Evolutionary conservation across 129 eudicot genomes (phyloP), one percentile per base, ranked within the genome.

Genomic region (Tagetes patula): DNA sequence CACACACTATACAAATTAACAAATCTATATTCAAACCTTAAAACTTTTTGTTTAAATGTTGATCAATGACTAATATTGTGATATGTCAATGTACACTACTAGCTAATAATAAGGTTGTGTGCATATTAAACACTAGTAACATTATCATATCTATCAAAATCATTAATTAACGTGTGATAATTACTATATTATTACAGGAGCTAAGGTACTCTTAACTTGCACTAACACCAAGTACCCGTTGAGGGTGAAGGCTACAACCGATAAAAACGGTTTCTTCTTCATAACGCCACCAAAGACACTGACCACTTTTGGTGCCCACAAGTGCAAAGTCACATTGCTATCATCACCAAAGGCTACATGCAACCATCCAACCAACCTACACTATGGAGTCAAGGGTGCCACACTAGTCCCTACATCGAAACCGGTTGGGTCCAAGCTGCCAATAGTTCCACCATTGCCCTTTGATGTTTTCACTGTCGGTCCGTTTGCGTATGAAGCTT

Each of bases 261-360:
- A 94, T 86, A 90, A 86, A 72, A 84, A 90, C 11, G 98, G 98
- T 1, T 94, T 82, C 89, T 94, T 90, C 85, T 83, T 79, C 81
- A 75, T 94, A 61, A 75, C 75, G 75, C 82, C 84, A 13, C 93
- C 98, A 40, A 69, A 81, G 72, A 77, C 74, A 11, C 38, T 94
- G 36, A 86, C 89, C 59, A 85, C 96, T 3, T 78, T 66, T 4
- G 93, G 84, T 4, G 76, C 62, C 69, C 92, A 84, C 88, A 87
- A 84, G 63, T 94, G 98, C 86, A 77, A 60, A 65, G 98, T 83
- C 52, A 79, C 63, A 56, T 37, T 94, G 3, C 83, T 78, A 30
- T 41, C 81, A 0, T 85, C 97, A 0, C 77, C 82, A 3, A 56
- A 60, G 9, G 58, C 77, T 1, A 75, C 53, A 11, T 94, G 98